Conservation (phyloP, 371 early-diverging fungal species). For the Batrachochytrium dendrobatidis region DNA sequence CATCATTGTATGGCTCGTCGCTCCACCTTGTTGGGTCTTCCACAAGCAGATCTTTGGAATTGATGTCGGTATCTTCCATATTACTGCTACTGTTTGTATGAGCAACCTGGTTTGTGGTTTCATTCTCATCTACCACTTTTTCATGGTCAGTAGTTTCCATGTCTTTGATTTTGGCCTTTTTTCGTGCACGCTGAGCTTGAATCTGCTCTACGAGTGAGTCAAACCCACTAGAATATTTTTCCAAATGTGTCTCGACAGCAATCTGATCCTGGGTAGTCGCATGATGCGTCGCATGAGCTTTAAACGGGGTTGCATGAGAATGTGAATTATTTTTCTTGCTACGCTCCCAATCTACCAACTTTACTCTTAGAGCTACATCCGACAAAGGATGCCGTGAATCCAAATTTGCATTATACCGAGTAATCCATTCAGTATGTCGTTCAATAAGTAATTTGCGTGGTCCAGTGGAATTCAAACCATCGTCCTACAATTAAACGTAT, state of each 20-base stretch:
- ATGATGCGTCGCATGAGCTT: background rate
- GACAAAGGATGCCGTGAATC: slow-evolving; percentile 13
- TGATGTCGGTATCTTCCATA: no score
- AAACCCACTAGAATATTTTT: background rate
- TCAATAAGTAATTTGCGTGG: slow-evolving; percentile 15
- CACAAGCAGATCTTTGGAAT: no score
- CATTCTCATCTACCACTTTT: no score
- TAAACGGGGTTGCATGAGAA: no score
- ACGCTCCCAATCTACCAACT: slow-evolving; percentile 26
- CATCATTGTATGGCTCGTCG: no score
- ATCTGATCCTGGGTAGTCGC: background rate
- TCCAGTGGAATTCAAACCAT: slow-evolving; percentile 20
- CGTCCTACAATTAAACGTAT: slow-evolving; percentile 10
- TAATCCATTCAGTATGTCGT: slow-evolving; percentile 26
- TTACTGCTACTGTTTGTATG: no score
- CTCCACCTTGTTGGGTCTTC: no score
- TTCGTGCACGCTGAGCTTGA: background rate
- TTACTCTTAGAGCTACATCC: slow-evolving; percentile 7
- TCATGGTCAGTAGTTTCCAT: no score
- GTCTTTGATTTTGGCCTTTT: background rate
- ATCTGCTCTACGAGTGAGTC: background rate
- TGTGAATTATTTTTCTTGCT: no score
- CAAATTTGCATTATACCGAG: slow-evolving; percentile 29
- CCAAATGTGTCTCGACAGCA: background rate
- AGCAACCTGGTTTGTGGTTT: no score